A percentile compares a stretch with the other conserved stretches of the same genome.
These are phyloP conservation scores for Cyclotella cryptica DNA, from an alignment of 108 stramenopile genomes.

Conservation along the genomic window DNA sequence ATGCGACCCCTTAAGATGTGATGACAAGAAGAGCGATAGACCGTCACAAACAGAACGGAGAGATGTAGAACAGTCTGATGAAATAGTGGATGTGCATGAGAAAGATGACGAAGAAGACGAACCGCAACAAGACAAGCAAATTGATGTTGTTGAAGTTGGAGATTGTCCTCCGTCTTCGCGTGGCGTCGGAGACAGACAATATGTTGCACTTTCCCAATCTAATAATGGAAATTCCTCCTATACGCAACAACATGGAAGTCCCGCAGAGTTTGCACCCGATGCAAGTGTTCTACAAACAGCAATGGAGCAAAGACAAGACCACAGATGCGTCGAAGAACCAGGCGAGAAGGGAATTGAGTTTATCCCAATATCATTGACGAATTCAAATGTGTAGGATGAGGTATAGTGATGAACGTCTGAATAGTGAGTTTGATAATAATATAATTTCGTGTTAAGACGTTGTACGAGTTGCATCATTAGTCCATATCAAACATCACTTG, in stretches of 20 bases:
- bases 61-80: conserved; percentile 6
- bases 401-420: too few species aligned
- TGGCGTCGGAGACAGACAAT: not conserved
- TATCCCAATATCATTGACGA: too few species aligned
- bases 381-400: too few species aligned
- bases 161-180: not conserved
- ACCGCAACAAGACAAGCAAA: not conserved
- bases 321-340: too few species aligned
- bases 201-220: not conserved
- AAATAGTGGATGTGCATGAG: not conserved
- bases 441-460: too few species aligned
- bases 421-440: too few species aligned
- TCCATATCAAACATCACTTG: too few species aligned
- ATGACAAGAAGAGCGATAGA: conserved; percentile 7
- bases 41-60: not conserved
- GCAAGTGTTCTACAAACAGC: too few species aligned
- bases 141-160: not conserved
- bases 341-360: too few species aligned
- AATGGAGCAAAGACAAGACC: too few species aligned
- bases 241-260: not conserved
- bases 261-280: not conserved
- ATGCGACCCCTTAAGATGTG: conserved; percentile 38
- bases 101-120: not conserved
- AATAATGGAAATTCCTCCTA: not conserved
- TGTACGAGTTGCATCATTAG: too few species aligned